These are phyloP conservation scores for Ganoderma multipileum DNA, from an alignment of 1,284 basidiomycete species.

Conservation along the genomic window DNA sequence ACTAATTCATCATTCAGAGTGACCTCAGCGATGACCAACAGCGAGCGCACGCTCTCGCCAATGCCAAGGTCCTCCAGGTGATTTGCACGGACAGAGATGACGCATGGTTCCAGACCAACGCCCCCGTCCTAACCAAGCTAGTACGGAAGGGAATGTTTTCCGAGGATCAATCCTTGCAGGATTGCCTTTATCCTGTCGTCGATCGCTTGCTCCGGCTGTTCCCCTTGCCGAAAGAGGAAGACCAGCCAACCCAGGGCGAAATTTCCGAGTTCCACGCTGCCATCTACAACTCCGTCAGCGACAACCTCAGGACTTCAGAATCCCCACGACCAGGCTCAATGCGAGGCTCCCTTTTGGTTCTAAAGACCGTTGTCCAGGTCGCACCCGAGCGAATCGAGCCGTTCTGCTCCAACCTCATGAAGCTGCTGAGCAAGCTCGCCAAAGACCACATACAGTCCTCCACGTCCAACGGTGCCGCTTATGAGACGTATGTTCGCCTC, in stretches of 20 bases:
- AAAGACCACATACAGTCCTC: conserved; percentile 85
- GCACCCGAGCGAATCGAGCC: conserved; percentile 87
- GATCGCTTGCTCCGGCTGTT: conserved; percentile 87
- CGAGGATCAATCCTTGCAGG: conserved; percentile 80
- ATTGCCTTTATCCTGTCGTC: conserved; percentile 84
- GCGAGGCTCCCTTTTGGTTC: conserved; percentile 85
- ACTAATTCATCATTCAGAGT: conserved; percentile 48
- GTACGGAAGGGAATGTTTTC: conserved; percentile 88
- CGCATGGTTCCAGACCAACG: conserved; percentile 83
- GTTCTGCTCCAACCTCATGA: conserved; percentile 82
- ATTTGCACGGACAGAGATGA: conserved; percentile 87
- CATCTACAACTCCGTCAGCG: conserved; percentile 80
- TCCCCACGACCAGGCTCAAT: conserved; percentile 42
- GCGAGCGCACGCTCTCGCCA: conserved; percentile 78
- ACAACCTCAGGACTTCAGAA: conserved; percentile 76
- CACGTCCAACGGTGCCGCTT: conserved; percentile 49
- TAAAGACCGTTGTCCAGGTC: conserved; percentile 88
- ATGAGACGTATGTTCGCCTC: conserved; percentile 67
- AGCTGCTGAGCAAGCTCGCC: conserved; percentile 85
- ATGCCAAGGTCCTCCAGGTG: conserved; percentile 90
- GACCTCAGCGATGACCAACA: conserved; percentile 76
- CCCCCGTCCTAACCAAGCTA: conserved; percentile 84
- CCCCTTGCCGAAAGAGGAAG: conserved; percentile 84
- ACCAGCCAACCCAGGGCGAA: conserved; percentile 63
- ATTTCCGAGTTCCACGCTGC: conserved; percentile 83